Evolutionary conservation across 805 yeast species (phyloP), one percentile per base, ranked within the genome.

Genomic region (Ogataea nitratoaversa): DNA sequence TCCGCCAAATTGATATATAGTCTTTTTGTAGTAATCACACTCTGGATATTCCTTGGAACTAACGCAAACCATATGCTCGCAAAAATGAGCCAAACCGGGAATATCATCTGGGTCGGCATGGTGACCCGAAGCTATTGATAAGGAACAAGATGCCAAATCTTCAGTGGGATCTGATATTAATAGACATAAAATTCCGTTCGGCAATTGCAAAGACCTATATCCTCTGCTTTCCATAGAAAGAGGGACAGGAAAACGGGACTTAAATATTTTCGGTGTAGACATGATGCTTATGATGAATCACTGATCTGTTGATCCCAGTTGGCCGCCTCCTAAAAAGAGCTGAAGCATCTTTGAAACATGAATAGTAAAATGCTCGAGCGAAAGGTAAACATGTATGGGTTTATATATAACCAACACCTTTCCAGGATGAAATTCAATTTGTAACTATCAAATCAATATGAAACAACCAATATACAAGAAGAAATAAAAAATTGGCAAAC

Each of bases 71-170:
- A 84, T 68, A 58, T 88, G 96, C 54, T 88, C 96, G 52, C 95
- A 83, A 42, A 87, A 72, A 65, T 91, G 99, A 0, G 98, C 98
- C 28, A 91, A 56, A 0, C 99, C 99, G 0, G 79, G 79, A 1
- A 83, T 50, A 4, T 70, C 71, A 5, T 64, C 67, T 0, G 95
- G 91, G 49, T 91, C 97, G 34, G 79, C 70, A 53, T 79, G 81
- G 2, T 95, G 80, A 8, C 99, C 99, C 0, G 86, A 68, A 3
- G 82, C 81, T 2, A 89, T 87, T 29, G 86, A 76, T 6, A 91
- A 52, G 1, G 95, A 79, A 16, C 85, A 82, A 0, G 93, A 73
- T 3, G 84, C 81, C 12, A 71, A 50, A 32, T 76, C 79, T 13
- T 78, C 75, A 0, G 78, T 63, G 0, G 90, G 82, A 52, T 91